Conservation (phyloP, 1,284 basidiomycete species). For the Rhodotorula sp. region DNA sequence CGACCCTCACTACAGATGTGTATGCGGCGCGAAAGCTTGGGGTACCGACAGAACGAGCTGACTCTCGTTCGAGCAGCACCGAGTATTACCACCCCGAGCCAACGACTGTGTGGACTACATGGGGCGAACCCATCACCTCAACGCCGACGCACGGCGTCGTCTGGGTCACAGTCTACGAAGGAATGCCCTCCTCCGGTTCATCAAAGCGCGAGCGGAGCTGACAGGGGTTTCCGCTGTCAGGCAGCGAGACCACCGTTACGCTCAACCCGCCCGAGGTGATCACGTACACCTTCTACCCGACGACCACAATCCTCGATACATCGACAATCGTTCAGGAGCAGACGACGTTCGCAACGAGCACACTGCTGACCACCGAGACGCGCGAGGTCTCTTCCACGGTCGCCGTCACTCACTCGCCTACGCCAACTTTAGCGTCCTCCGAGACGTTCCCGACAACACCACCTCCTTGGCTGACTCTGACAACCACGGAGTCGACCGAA, state of each 20-base stretch:
- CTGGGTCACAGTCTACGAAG: slow-evolving; percentile 8
- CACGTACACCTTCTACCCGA: not conserved
- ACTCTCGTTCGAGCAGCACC: not conserved
- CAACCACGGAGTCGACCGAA: not conserved
- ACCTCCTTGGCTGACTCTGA: not conserved
- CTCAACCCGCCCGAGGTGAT: not conserved
- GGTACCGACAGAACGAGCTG: not conserved
- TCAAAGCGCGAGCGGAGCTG: not conserved
- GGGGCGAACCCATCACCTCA: not conserved
- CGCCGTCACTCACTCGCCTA: too few relatives aligned
- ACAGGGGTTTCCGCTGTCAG: not conserved
- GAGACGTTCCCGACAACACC: slow-evolving; percentile 1
- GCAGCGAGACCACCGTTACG: slow-evolving; percentile 5
- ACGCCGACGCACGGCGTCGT: not conserved
- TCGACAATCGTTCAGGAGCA: not conserved
- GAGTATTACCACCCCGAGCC: not conserved
- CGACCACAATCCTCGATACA: slow-evolving; percentile 2
- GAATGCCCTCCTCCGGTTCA: not conserved
- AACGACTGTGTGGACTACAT: not conserved
- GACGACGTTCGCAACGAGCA: not conserved
- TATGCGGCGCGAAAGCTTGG: not conserved
- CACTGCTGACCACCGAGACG: not conserved
- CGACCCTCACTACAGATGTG: not conserved
- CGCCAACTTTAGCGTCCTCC: not conserved
- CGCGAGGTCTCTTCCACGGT: not conserved